Conservation (phyloP, 345 rosid genomes). For the Garcia nutans region DNA sequence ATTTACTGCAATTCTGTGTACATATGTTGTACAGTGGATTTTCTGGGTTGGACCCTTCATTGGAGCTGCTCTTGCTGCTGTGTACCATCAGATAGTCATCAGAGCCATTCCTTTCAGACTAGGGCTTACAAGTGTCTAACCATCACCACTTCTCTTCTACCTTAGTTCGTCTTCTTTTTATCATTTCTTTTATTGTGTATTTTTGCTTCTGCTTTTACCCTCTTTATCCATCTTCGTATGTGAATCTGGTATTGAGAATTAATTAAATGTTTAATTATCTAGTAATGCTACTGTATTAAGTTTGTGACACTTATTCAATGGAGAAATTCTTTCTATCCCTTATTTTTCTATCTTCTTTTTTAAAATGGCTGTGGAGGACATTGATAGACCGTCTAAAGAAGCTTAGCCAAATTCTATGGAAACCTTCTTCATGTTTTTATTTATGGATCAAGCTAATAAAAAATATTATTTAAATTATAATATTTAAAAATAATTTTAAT, state of each 20-base stretch:
- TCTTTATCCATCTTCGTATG: not conserved
- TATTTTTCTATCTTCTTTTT: not conserved
- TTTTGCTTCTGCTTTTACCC: not conserved
- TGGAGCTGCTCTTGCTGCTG: slow-evolving; percentile 36
- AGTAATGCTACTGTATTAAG: slow-evolving; percentile 2
- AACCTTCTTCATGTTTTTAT: no score
- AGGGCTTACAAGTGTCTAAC: slow-evolving; percentile 1
- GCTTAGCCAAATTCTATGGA: no score
- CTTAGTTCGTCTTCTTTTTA: not conserved
- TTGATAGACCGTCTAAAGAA: no score
- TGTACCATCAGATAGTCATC: slow-evolving; percentile 33
- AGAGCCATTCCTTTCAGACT: slow-evolving; percentile 34
- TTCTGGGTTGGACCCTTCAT: slow-evolving; percentile 37
- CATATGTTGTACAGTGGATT: slow-evolving; percentile 24
- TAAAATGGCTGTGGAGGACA: no score
- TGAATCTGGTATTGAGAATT: slow-evolving; percentile 11
- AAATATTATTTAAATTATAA: no score
- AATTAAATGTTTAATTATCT: slow-evolving; percentile 4
- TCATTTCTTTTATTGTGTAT: not conserved
- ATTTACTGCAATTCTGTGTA: not conserved
- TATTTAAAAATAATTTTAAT: no score
- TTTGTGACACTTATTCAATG: slow-evolving; percentile 11
- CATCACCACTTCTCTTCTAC: not conserved
- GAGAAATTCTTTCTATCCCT: not conserved
- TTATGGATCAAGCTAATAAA: no score